Percentiles rank a stretch among this genome's conserved stretches.
Conservation (phyloP, 257 asterid genomes). For the Leptodermis oblonga region DNA sequence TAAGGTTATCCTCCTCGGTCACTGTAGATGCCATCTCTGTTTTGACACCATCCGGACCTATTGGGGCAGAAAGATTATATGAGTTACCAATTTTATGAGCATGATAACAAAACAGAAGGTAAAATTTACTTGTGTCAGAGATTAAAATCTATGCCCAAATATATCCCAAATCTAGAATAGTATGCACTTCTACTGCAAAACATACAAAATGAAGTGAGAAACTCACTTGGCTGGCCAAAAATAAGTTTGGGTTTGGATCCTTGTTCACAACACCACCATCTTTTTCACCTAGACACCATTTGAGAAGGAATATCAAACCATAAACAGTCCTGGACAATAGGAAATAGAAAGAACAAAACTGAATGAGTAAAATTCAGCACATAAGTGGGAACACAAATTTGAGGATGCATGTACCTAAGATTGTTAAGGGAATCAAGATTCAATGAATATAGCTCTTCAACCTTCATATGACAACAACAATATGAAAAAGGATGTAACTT, state of each 20-base stretch:
- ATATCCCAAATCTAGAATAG: too few species aligned
- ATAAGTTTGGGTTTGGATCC: constrained; percentile 90
- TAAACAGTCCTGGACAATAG: constrained; percentile 64
- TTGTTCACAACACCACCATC: constrained; percentile 81
- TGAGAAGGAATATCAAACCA: constrained; percentile 94
- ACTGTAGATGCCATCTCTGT: too few species aligned
- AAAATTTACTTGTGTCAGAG: too few species aligned
- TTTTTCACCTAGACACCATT: constrained; percentile 97
- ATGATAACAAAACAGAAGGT: too few species aligned
- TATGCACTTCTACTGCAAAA: constrained; percentile 5
- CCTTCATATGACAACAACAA: constrained; percentile 45
- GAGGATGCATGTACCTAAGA: constrained; percentile 51
- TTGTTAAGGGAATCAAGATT: constrained; percentile 79
- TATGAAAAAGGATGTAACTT: constrained; percentile 13
- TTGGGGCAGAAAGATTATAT: too few species aligned
- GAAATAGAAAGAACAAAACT: neutral
- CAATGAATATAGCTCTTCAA: constrained; percentile 94
- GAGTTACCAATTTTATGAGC: too few species aligned
- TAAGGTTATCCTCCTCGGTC: too few species aligned
- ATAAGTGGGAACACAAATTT: neutral
- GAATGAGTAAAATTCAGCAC: neutral
- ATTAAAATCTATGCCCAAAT: too few species aligned
- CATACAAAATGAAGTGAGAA: constrained; percentile 8
- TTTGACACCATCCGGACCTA: too few species aligned
- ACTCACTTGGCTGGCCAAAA: constrained; percentile 92